These are phyloP conservation scores for Ramaria sp. DNA, from an alignment of 768 basidiomycete species.

Conservation along the genomic window DNA sequence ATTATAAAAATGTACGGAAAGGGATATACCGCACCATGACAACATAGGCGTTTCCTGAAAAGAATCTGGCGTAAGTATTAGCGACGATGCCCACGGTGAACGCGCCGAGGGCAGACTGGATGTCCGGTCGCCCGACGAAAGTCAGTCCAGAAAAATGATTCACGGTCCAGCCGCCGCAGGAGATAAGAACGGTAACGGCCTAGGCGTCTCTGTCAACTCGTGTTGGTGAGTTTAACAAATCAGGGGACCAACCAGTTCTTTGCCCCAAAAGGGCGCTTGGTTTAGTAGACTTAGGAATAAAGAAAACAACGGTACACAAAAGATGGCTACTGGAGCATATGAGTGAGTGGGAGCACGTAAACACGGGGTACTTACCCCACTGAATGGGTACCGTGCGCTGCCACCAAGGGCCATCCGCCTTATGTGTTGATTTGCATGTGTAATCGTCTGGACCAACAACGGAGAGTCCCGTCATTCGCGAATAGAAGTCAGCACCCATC, in stretches of 20 bases:
- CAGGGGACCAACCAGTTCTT: conserved; percentile 23
- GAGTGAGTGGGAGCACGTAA: neutral
- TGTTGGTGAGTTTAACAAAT: neutral
- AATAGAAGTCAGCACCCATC: conserved; percentile 63
- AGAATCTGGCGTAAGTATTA: conserved; percentile 67
- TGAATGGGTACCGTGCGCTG: conserved; percentile 54
- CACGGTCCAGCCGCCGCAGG: conserved; percentile 65
- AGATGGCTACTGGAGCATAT: conserved; percentile 31
- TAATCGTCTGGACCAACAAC: conserved; percentile 49
- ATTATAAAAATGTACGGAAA: neutral
- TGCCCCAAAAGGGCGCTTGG: conserved; percentile 44
- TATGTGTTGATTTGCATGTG: conserved; percentile 45
- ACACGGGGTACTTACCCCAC: conserved; percentile 45
- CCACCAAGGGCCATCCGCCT: conserved; percentile 57
- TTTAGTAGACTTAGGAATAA: conserved; percentile 56
- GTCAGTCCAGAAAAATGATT: conserved; percentile 58
- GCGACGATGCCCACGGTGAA: conserved; percentile 75
- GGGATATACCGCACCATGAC: conserved; percentile 47
- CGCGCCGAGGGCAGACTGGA: conserved; percentile 69
- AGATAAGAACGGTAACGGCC: conserved; percentile 42
- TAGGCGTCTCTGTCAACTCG: conserved; percentile 16
- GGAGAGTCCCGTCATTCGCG: conserved; percentile 36
- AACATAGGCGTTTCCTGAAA: conserved; percentile 66
- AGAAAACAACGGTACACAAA: conserved; percentile 62
- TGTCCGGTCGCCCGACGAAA: conserved; percentile 62